These are phyloP conservation scores for Aspergillus sp. DNA, from an alignment of 2,329 filamentous ascomycete species.

Conservation along the genomic window DNA sequence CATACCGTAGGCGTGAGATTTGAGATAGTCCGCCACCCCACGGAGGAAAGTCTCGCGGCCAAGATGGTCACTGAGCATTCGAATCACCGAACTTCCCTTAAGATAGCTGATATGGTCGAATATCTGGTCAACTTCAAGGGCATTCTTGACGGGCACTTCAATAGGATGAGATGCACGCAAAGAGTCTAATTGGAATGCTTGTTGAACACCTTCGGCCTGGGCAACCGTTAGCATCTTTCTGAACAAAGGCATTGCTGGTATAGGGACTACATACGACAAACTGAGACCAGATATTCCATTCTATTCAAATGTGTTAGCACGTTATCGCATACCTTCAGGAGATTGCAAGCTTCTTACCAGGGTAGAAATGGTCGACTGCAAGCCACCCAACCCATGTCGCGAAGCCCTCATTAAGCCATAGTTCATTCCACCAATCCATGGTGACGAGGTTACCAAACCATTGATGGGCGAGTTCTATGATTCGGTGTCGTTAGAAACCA, in stretches of 20 bases:
- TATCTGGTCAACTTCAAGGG: conserved; percentile 93
- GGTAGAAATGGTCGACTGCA: conserved; percentile 82
- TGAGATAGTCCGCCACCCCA: conserved; percentile 83
- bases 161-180: conserved; percentile 91
- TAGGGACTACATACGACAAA: conserved; percentile 64
- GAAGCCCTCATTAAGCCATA: conserved; percentile 94
- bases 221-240: conserved; percentile 32
- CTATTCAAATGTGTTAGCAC: conserved; percentile 34
- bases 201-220: conserved; percentile 81
- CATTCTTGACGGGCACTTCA: conserved; percentile 88
- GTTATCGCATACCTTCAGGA: neutral
- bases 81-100: conserved; percentile 91
- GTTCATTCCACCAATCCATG: conserved; percentile 94
- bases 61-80: conserved; percentile 89
- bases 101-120: conserved; percentile 96
- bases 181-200: conserved; percentile 80
- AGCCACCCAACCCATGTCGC: conserved; percentile 98
- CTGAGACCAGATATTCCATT: conserved; percentile 96
- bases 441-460: conserved; percentile 95
- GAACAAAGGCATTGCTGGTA: conserved; percentile 40
- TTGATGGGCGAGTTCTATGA: conserved; percentile 75
- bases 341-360: conserved; percentile 39
- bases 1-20: conserved; percentile 71
- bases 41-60: conserved; percentile 81
- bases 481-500: conserved; percentile 1